Evolutionary conservation across 352 stramenopile genomes (phyloP).

Genomic region (Globisporangium emineosum): DNA sequence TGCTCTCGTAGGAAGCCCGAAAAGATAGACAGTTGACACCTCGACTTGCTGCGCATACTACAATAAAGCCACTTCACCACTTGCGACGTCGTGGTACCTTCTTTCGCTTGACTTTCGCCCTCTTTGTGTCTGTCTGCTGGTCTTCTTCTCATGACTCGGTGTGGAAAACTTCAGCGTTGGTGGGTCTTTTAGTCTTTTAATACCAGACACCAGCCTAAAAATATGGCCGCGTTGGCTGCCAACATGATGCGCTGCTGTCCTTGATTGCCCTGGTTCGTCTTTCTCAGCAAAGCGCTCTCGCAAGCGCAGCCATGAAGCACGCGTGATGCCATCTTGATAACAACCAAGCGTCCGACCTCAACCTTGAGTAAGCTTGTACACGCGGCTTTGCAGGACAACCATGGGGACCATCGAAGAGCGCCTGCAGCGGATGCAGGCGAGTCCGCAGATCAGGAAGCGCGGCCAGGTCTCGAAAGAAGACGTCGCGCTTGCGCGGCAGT

Average conservation of each 20-base stretch:
- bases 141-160: too few relatives aligned
- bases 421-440: slow-evolving; percentile 38
- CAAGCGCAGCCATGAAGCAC: neutral
- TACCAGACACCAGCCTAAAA: neutral
- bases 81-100: neutral
- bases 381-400: neutral
- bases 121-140: too few relatives aligned
- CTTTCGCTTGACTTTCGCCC: too few relatives aligned
- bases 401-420: slow-evolving; percentile 33
- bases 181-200: neutral
- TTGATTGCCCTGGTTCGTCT: neutral
- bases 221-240: neutral
- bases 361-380: neutral
- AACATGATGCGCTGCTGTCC: neutral
- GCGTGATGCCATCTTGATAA: neutral
- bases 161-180: neutral
- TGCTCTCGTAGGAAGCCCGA: slow-evolving; percentile 26
- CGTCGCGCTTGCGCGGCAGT: slow-evolving; percentile 37
- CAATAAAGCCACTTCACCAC: neutral
- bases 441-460: slow-evolving; percentile 39
- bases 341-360: neutral
- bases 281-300: neutral
- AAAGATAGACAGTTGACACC: neutral
- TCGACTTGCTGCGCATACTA: neutral
- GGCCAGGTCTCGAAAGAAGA: slow-evolving; percentile 44